Percentiles rank a stretch among this genome's conserved stretches.
These are phyloP conservation scores for Globisporangium lucens DNA, from an alignment of 352 stramenopile species.

Conservation along the genomic window DNA sequence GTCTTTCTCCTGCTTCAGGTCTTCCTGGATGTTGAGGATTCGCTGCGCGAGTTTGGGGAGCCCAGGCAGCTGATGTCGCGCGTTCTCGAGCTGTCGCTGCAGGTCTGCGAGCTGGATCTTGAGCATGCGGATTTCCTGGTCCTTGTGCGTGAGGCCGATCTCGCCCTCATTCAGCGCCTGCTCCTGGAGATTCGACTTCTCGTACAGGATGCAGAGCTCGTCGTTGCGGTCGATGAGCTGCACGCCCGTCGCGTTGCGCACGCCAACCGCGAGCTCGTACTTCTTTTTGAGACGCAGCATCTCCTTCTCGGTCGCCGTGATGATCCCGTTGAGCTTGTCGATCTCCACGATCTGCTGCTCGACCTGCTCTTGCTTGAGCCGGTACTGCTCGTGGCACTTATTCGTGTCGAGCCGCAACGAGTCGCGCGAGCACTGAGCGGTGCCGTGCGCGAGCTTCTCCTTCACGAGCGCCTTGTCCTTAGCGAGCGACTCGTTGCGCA, in stretches of 20 bases:
- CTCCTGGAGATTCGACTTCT: constrained; percentile 91
- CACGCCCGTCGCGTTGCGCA: constrained; percentile 86
- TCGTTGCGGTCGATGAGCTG: constrained; percentile 95
- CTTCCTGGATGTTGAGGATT: constrained; percentile 75
- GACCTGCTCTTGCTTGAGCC: constrained; percentile 88
- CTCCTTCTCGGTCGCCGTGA: constrained; percentile 88
- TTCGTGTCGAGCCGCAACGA: constrained; percentile 89
- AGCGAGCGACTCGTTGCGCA: constrained; percentile 89
- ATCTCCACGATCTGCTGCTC: constrained; percentile 96
- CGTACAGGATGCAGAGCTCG: constrained; percentile 94
- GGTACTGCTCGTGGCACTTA: constrained; percentile 88
- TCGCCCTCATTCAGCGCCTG: constrained; percentile 80
- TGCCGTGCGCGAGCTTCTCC: constrained; percentile 83
- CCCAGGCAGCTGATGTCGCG: constrained; percentile 66
- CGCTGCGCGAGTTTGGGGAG: constrained; percentile 78
- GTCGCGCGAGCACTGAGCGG: constrained; percentile 87
- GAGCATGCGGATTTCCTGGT: constrained; percentile 82
- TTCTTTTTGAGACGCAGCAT: constrained; percentile 92
- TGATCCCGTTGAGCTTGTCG: constrained; percentile 93
- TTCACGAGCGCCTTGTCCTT: constrained; percentile 93
- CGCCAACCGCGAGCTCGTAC: constrained; percentile 88
- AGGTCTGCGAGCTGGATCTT: constrained; percentile 70
- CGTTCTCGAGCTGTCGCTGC: constrained; percentile 70
- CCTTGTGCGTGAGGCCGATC: constrained; percentile 70
- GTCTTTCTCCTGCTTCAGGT: constrained; percentile 82